A percentile compares a stretch with the other conserved stretches of the same genome.
phyloP scores from a whole-genome alignment of 2,329 filamentous ascomycete genomes.

The Rhinocladiella mackenziei region DNA sequence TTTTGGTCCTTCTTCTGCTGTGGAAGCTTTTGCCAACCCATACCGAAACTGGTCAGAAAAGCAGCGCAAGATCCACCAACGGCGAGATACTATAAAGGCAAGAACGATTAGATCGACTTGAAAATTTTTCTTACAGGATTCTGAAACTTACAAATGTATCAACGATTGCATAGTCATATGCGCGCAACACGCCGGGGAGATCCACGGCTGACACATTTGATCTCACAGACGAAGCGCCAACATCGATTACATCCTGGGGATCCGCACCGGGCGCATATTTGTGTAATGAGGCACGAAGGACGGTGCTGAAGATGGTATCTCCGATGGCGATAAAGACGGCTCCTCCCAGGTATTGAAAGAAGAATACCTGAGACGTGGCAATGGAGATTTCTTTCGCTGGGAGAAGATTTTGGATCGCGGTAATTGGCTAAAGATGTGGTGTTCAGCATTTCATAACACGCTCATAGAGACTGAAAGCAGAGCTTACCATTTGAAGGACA shows the following conservation, averaged over 20 bases:
- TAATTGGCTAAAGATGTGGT: constrained; percentile 12
- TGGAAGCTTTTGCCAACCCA: not conserved
- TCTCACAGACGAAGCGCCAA: not conserved
- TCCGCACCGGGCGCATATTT: constrained; percentile 15
- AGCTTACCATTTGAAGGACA: constrained; percentile 25
- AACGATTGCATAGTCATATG: too few relatives aligned
- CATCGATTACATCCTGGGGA: constrained; percentile 14
- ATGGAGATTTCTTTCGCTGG: constrained; percentile 24
- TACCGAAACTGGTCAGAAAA: not conserved
- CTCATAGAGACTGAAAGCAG: not conserved
- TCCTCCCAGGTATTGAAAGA: constrained; percentile 28
- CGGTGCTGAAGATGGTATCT: constrained; percentile 26
- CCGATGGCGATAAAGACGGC: constrained; percentile 26
- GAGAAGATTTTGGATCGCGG: constrained; percentile 26
- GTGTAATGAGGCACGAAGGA: constrained; percentile 15
- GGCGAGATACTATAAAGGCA: not conserved
- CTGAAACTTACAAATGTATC: too few relatives aligned
- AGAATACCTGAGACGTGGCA: constrained; percentile 27
- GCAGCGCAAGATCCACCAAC: not conserved
- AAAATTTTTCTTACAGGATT: too few relatives aligned
- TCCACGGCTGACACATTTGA: not conserved
- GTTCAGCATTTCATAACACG: not conserved
- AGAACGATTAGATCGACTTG: too few relatives aligned
- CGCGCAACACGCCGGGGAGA: too few relatives aligned
- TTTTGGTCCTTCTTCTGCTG: too few relatives aligned